Evolutionary conservation across 441 rosid species (phyloP).

Genomic region (Croton setiger): DNA sequence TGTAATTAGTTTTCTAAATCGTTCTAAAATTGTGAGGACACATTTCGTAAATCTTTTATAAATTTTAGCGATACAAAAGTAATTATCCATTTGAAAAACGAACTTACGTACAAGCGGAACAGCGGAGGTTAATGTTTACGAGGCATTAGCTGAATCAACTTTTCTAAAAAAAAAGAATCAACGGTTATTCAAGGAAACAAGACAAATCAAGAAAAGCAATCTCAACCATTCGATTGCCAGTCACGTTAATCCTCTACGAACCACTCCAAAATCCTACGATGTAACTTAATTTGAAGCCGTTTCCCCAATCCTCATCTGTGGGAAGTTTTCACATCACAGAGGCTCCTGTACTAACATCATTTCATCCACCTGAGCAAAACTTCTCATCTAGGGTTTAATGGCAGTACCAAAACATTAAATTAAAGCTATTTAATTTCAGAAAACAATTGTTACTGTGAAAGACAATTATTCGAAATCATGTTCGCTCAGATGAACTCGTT

Average conservation of each 20-base stretch:
- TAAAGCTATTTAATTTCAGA: neutral
- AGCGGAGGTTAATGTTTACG: too few species aligned
- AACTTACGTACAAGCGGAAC: too few species aligned
- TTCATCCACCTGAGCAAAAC: neutral
- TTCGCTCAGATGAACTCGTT: constrained; percentile 44
- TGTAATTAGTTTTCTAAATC: too few species aligned
- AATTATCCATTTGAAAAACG: too few species aligned
- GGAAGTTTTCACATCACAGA: constrained; percentile 8
- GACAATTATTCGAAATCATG: neutral
- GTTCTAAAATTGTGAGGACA: too few species aligned
- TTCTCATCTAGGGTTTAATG: constrained; percentile 11
- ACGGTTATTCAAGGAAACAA: neutral
- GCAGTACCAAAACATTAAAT: neutral
- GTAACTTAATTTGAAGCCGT: constrained; percentile 6
- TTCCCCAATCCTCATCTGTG: constrained; percentile 26
- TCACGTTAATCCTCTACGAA: neutral
- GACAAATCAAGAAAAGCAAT: neutral
- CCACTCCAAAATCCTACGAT: constrained; percentile 5
- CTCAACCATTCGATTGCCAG: neutral
- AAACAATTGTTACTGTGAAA: neutral
- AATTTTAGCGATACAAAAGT: too few species aligned
- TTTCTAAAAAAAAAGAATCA: neutral
- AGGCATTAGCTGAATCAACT: too few species aligned
- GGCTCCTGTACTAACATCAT: neutral
- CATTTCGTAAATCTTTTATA: too few species aligned